These are phyloP conservation scores for Cutaneotrichosporon sp. DNA, from an alignment of 1,284 basidiomycete genomes.

Conservation along the genomic window DNA sequence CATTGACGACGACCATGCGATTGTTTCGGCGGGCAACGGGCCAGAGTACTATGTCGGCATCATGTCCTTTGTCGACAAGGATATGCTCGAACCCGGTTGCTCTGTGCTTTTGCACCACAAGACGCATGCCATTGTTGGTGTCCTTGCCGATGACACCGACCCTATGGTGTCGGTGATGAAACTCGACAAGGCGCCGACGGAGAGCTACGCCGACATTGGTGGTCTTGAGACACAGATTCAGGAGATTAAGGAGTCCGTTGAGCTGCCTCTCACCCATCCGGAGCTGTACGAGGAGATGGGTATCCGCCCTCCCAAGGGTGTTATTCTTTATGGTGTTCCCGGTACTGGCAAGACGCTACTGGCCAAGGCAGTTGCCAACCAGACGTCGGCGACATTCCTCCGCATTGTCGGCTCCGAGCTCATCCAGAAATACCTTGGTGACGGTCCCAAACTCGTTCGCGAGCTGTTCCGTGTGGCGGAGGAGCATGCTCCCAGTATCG, in stretches of 20 bases:
- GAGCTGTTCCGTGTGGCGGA: constrained; percentile 96
- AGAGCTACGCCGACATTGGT: constrained; percentile 98
- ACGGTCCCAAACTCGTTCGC: constrained; percentile 97
- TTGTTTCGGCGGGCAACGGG: constrained; percentile 89
- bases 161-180: constrained; percentile 99
- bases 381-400: constrained; percentile 97
- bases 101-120: constrained; percentile 95
- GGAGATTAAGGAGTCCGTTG: constrained; percentile 99
- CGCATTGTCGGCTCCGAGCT: constrained; percentile 97
- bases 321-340: constrained; percentile 96
- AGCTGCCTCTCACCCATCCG: constrained; percentile 94
- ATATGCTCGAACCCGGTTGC: constrained; percentile 92
- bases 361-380: constrained; percentile 97
- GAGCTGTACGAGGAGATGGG: constrained; percentile 99
- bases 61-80: constrained; percentile 99
- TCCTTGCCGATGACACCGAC: constrained; percentile 93
- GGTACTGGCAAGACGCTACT: constrained; percentile 98
- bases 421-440: constrained; percentile 98
- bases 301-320: constrained; percentile 97
- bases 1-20: constrained; percentile 99
- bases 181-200: constrained; percentile 95
- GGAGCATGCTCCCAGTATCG: constrained; percentile 95
- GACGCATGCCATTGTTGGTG: constrained; percentile 90
- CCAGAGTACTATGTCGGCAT: constrained; percentile 98
- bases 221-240: constrained; percentile 95